Percentiles rank a stretch among this genome's conserved stretches.
Evolutionary conservation across 306 rosid genomes (phyloP).

Genomic region (Quercus rubra): DNA sequence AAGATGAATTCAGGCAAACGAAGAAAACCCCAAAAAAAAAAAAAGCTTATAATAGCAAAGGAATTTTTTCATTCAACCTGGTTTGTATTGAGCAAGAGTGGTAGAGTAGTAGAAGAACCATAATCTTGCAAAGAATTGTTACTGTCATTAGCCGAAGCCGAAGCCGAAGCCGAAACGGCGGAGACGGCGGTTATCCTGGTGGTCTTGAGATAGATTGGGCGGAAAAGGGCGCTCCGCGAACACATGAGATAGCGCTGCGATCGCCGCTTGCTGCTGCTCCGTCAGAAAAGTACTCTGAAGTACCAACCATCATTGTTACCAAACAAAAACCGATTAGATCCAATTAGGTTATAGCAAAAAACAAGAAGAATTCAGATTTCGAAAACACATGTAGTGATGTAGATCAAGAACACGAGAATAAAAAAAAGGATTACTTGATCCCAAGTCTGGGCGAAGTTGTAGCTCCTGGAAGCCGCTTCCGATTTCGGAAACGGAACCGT

Average conservation of each 20-base stretch:
- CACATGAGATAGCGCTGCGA: conserved; percentile 62
- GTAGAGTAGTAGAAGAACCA: conserved; percentile 52
- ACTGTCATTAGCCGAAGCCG: conserved; percentile 44
- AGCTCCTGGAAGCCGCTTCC: conserved; percentile 83
- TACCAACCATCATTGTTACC: not conserved
- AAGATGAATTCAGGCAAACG: conserved; percentile 7
- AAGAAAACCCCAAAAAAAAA: not conserved
- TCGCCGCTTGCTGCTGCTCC: conserved; percentile 79
- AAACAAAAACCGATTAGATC: not conserved
- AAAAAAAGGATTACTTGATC: conserved; percentile 51
- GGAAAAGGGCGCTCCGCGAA: conserved; percentile 89
- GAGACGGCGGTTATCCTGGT: conserved; percentile 51
- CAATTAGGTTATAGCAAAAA: no score
- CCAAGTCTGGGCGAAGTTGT: conserved; percentile 92
- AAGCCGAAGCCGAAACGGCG: conserved; percentile 30
- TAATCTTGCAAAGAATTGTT: conserved; percentile 52
- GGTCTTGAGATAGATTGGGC: conserved; percentile 66
- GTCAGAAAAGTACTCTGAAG: conserved; percentile 77
- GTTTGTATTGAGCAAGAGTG: conserved; percentile 80
- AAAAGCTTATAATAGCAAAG: not conserved
- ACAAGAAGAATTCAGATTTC: no score
- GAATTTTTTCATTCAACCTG: conserved; percentile 34
- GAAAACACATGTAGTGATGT: not conserved
- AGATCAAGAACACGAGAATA: not conserved
- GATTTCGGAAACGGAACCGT: conserved; percentile 45